Percentiles rank a stretch among this genome's conserved stretches.
Evolutionary conservation across 257 asterid species (phyloP).

Genomic region (Nyctanthes arbortristis): DNA sequence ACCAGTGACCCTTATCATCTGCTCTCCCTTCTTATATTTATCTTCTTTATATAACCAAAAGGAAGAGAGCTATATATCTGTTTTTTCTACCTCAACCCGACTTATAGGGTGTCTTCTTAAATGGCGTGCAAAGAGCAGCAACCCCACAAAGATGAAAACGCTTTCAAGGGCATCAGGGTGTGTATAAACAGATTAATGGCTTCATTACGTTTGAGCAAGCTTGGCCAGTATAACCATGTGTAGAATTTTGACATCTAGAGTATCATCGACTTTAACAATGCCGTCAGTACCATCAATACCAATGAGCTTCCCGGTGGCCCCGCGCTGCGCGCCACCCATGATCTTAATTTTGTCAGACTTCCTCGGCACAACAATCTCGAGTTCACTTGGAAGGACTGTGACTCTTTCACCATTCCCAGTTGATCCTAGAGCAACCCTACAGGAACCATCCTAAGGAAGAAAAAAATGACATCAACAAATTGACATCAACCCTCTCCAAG

Average conservation of each 20-base stretch:
- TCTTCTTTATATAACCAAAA: too few species aligned
- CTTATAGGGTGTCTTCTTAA: too few species aligned
- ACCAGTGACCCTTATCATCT: too few species aligned
- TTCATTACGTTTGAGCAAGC: constrained; percentile 45
- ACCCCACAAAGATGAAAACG: too few species aligned
- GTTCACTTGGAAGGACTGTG: constrained; percentile 58
- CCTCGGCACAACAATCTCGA: constrained; percentile 67
- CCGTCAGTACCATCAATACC: constrained; percentile 94
- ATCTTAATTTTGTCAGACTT: constrained; percentile 79
- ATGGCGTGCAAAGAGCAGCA: too few species aligned
- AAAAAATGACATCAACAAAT: constrained; percentile 9
- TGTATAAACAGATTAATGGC: too few species aligned
- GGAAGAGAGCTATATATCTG: too few species aligned
- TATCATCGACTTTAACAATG: constrained; percentile 78
- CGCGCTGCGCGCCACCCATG: constrained; percentile 87
- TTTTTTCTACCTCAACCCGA: too few species aligned
- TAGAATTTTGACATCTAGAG: constrained; percentile 79
- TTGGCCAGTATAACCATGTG: constrained; percentile 75
- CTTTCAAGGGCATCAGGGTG: too few species aligned
- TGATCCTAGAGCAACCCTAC: constrained; percentile 73
- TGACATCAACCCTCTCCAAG: not conserved
- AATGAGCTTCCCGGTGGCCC: constrained; percentile 78
- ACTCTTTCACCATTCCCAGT: constrained; percentile 68
- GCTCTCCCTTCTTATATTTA: too few species aligned
- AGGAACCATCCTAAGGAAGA: constrained; percentile 74